Evolutionary conservation across 2,329 filamentous ascomycete genomes (phyloP).

Genomic region (Aspergillus pseudonomiae): DNA sequence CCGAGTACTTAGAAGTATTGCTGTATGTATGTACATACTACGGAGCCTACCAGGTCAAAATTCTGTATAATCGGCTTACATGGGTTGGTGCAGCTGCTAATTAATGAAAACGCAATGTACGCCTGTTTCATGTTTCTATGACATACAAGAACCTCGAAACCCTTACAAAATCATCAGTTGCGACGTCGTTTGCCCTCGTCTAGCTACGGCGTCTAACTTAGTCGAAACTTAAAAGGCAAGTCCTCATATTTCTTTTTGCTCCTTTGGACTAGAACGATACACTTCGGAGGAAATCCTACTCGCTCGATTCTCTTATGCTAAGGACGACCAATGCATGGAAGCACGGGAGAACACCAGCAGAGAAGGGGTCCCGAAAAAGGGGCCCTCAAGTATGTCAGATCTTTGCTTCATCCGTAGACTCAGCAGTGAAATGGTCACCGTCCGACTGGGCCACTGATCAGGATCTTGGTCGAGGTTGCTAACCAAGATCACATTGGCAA

Average conservation of each 20-base stretch:
- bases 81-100: neutral
- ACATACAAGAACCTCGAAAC: neutral
- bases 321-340: conserved; percentile 30
- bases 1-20: neutral
- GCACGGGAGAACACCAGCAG: conserved; percentile 29
- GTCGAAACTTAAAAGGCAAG: conserved; percentile 3
- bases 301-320: conserved; percentile 1
- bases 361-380: neutral
- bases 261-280: neutral
- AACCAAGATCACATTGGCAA: neutral
- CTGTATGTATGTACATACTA: neutral
- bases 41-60: neutral
- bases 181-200: neutral
- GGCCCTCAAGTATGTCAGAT: neutral
- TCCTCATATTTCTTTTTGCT: conserved; percentile 18
- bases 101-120: neutral
- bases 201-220: neutral
- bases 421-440: neutral
- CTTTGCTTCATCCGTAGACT: neutral
- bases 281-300: conserved; percentile 4
- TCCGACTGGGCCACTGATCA: neutral
- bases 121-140: neutral
- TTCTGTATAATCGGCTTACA: neutral
- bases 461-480: neutral
- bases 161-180: neutral